Conservation (phyloP, 345 rosid species). For the Durio zibethinus region DNA sequence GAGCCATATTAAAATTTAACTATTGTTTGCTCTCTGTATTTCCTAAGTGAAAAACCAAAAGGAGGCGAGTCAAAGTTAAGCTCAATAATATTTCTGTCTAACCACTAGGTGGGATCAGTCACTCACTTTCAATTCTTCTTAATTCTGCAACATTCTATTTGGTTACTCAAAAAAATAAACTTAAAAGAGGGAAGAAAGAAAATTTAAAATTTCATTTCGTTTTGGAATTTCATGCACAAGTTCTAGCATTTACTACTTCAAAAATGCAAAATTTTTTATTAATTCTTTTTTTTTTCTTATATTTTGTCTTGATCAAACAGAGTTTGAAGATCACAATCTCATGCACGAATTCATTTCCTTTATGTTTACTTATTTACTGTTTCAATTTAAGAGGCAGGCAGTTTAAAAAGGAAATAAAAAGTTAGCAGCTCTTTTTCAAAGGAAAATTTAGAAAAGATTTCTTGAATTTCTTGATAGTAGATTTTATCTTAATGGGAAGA, state of each 20-base stretch:
- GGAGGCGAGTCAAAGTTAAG: not conserved
- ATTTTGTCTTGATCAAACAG: not conserved
- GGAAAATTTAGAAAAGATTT: not conserved
- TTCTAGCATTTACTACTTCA: not conserved
- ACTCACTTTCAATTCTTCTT: not conserved
- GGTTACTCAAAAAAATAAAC: not conserved
- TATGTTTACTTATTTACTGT: not conserved
- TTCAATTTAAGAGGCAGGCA: not conserved
- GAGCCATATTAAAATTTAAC: too few species aligned
- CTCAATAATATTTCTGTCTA: constrained; percentile 14
- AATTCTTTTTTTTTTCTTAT: not conserved
- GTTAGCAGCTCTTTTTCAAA: not conserved
- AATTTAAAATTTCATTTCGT: not conserved
- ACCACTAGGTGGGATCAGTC: constrained; percentile 19
- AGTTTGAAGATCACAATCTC: not conserved
- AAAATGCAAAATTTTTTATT: too few species aligned
- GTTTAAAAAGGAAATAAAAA: not conserved
- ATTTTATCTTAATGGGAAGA: not conserved
- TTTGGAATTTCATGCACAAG: not conserved
- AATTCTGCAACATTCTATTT: not conserved
- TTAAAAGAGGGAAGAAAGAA: not conserved
- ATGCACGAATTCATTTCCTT: constrained; percentile 8
- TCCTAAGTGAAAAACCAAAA: too few species aligned
- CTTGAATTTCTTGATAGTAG: not conserved
- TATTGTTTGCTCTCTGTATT: too few species aligned